Base-by-base conservation (phyloP, 176 grass and related monocot species). In the Hsuehochloa calcarea region DNA sequence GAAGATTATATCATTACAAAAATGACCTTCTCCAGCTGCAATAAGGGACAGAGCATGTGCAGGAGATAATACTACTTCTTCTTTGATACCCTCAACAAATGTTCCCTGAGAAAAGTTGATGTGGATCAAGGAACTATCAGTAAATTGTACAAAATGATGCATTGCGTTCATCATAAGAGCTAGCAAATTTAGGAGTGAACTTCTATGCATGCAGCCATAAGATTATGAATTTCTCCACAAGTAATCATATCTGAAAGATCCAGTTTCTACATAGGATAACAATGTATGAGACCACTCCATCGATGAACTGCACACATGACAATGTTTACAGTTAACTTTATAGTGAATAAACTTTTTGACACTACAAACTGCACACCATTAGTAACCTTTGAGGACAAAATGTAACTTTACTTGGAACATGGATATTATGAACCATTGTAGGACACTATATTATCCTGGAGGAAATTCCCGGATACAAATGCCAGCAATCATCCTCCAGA, bases 11-110 rank as follows among this genome's bases (percentile, higher is more conserved):
- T 84, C 47, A 77, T 45, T 41, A 69, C 20, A 56, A 80, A 85
- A 79, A 64, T 87, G 25, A 99, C 97, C 97, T 96, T 99, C 97
- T 79, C 97, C 97, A 80, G 93, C 90, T 71, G 97, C 97, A 86
- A 99, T 96, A 80, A 99, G 93, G 61, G 97, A 99, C 46, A 99
- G 84, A 15, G 93, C 97, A 91, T 99, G 97, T 44, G 97, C 97
- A 94, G 93, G 93, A 88, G 97, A 99, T 47, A 99, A 84, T 65
- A 99, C 97, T 46, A 96, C 97, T 92, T 99, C 97, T 90, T 99
- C 97, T 80, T 99, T 99, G 84, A 99, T 94, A 82, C 97, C 97
- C 82, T 99, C 97, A 82, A 99, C 93, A 90, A 94, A 99, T 47
- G 90, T 91, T 88, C 97, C 97, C 97, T 99, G 86, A 74, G 46